These are phyloP conservation scores for Hanseniaspora sp. DNA, from an alignment of 1,139 yeast species.

Conservation along the genomic window DNA sequence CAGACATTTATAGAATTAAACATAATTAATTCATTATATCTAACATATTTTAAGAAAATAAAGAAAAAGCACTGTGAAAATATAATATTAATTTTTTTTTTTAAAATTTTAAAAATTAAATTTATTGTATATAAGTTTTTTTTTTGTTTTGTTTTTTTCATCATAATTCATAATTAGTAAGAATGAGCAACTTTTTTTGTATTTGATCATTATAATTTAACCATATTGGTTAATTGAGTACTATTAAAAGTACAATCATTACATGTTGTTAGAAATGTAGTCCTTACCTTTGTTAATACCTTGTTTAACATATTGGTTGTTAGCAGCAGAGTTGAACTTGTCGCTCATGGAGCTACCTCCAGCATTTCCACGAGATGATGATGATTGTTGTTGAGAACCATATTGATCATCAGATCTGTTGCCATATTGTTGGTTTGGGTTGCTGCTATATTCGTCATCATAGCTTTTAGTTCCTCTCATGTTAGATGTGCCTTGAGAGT, in stretches of 20 bases:
- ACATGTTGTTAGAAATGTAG: conserved; percentile 10
- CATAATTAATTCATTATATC: too few relatives aligned
- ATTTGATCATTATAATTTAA: too few relatives aligned
- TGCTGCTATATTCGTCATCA: background rate
- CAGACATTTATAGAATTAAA: too few relatives aligned
- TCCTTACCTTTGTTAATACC: conserved; percentile 4
- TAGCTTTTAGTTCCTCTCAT: background rate
- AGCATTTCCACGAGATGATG: background rate
- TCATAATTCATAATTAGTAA: too few relatives aligned
- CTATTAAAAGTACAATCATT: background rate
- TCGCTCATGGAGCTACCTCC: background rate
- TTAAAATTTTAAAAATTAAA: too few relatives aligned
- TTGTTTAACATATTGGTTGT: conserved; percentile 1
- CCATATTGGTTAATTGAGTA: background rate
- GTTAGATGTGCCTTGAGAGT: background rate
- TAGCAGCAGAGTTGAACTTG: conserved; percentile 1
- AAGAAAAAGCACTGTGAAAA: too few relatives aligned
- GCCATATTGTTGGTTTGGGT: background rate
- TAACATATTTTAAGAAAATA: too few relatives aligned
- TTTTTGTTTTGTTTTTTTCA: too few relatives aligned
- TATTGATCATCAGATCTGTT: background rate
- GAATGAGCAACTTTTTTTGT: too few relatives aligned
- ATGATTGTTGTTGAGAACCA: background rate
- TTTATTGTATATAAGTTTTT: too few relatives aligned
- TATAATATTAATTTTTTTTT: too few relatives aligned